Evolutionary conservation across 768 basidiomycete genomes (phyloP).

Genomic region (Lentinula lateritia): DNA sequence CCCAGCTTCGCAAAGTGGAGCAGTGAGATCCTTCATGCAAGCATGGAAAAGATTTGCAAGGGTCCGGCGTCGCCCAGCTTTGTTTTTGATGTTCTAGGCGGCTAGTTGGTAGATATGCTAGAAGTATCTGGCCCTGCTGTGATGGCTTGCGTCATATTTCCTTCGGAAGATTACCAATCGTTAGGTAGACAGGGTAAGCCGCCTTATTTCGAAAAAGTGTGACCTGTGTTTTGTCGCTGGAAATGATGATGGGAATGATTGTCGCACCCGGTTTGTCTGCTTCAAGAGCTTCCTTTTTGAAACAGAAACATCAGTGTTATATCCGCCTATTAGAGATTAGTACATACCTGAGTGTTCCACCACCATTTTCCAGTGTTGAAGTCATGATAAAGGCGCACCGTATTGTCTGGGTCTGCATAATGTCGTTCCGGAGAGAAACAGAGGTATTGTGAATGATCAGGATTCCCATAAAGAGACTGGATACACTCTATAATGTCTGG

Average conservation of each 20-base stretch:
- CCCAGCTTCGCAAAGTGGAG: slow-evolving; percentile 12
- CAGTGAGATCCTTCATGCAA: slow-evolving; percentile 14
- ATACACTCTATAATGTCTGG: slow-evolving; percentile 32
- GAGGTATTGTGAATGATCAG: slow-evolving; percentile 24
- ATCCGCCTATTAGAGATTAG: neutral
- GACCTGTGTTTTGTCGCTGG: no score
- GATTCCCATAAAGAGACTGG: slow-evolving; percentile 25
- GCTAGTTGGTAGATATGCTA: slow-evolving; percentile 25
- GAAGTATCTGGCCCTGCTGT: slow-evolving; percentile 17
- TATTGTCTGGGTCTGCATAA: slow-evolving; percentile 23
- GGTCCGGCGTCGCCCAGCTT: slow-evolving; percentile 7
- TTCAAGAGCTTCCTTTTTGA: neutral
- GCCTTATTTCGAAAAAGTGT: slow-evolving; percentile 17
- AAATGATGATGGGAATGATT: no score
- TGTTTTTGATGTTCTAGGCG: slow-evolving; percentile 9
- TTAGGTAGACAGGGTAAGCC: slow-evolving; percentile 27
- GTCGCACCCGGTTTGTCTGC: slow-evolving; percentile 3
- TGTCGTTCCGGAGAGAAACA: slow-evolving; percentile 30
- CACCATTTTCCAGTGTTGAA: slow-evolving; percentile 49
- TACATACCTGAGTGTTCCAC: slow-evolving; percentile 42
- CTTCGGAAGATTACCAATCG: slow-evolving; percentile 22
- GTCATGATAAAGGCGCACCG: slow-evolving; percentile 28
- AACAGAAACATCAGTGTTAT: neutral
- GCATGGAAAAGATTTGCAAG: slow-evolving; percentile 25
- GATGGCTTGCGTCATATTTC: neutral